These are phyloP conservation scores for Asclepias syriaca DNA, from an alignment of 257 asterid species.

Conservation along the genomic window DNA sequence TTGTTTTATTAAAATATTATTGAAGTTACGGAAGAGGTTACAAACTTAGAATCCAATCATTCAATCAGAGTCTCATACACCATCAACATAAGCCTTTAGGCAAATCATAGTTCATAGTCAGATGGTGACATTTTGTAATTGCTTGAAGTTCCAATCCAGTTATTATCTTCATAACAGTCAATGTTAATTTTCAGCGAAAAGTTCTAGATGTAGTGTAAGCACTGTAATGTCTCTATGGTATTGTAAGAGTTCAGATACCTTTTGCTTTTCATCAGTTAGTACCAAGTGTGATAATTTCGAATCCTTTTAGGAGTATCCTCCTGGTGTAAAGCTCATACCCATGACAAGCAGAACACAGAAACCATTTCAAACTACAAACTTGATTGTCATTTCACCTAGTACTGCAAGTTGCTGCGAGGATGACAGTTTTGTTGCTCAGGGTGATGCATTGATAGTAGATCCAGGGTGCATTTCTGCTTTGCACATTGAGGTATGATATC, in stretches of 20 bases:
- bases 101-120: not conserved
- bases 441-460: slow-evolving; percentile 88
- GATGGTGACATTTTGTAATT: not conserved
- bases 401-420: slow-evolving; percentile 20
- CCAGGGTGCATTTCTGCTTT: slow-evolving; percentile 82
- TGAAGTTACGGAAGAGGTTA: not conserved
- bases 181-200: not conserved
- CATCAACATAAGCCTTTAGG: not conserved
- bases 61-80: not conserved
- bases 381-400: slow-evolving; percentile 57
- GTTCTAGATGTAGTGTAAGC: not conserved
- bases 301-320: slow-evolving; percentile 75
- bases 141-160: not conserved
- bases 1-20: not conserved
- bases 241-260: not conserved
- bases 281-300: slow-evolving; percentile 10
- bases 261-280: slow-evolving; percentile 2
- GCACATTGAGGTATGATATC: slow-evolving; percentile 60
- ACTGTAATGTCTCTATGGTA: not conserved
- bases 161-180: not conserved
- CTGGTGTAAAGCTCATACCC: slow-evolving; percentile 72
- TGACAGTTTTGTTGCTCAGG: slow-evolving; percentile 47
- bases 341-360: slow-evolving; percentile 85
- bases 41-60: not conserved
- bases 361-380: slow-evolving; percentile 82